A percentile compares a stretch with the other conserved stretches of the same genome.
Conservation (phyloP, 305 asterid genomes). For the Caryopteris hybrid region DNA sequence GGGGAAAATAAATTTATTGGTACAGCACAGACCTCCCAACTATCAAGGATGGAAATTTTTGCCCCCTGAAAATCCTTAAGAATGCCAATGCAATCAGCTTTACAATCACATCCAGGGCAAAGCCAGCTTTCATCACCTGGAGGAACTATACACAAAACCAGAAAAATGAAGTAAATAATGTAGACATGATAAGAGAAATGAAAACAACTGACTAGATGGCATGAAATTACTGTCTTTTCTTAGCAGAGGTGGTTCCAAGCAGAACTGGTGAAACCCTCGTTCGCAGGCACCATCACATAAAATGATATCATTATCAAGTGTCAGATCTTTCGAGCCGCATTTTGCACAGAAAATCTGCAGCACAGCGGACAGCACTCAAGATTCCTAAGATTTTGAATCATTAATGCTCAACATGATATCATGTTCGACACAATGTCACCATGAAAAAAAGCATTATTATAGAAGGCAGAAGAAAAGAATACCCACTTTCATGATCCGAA, state of each 20-base stretch:
- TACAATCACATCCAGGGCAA: conserved; percentile 99
- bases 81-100: conserved; percentile 77
- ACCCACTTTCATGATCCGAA: not conserved
- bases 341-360: conserved; percentile 98
- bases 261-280: conserved; percentile 96
- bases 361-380: conserved; percentile 17
- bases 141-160: conserved; percentile 58
- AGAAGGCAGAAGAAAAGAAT: conserved; percentile 1
- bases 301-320: conserved; percentile 83
- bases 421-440: not conserved
- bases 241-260: conserved; percentile 88
- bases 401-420: conserved; percentile 12
- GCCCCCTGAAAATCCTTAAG: conserved; percentile 73
- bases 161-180: conserved; percentile 16
- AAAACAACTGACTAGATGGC: conserved; percentile 22
- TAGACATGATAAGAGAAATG: conserved; percentile 5
- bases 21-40: conserved; percentile 83
- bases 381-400: conserved; percentile 11
- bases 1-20: conserved; percentile 9
- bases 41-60: conserved; percentile 53
- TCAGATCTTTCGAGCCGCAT: conserved; percentile 82
- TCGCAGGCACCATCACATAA: conserved; percentile 96
- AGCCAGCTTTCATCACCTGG: conserved; percentile 98
- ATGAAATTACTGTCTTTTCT: conserved; percentile 68
- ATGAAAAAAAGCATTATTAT: not conserved